phyloP scores from a whole-genome alignment of 208 protist species.

The Porcisia deanei region DNA sequence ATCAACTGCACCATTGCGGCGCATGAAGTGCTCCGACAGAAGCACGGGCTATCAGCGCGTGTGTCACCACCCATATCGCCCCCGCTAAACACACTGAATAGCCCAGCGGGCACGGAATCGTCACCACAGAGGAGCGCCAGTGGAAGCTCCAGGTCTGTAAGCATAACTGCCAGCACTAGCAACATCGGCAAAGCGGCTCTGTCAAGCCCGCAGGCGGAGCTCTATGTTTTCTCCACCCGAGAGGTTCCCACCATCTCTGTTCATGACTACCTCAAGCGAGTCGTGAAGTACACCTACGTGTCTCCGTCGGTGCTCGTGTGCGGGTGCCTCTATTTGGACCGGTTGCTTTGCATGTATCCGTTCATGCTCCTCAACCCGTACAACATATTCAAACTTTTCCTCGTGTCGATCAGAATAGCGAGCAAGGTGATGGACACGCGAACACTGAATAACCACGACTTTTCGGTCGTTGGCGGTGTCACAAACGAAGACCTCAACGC shows the following conservation, averaged over 20 bases:
- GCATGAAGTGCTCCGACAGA: conserved; percentile 40
- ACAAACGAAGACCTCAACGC: conserved; percentile 64
- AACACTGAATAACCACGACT: conserved; percentile 78
- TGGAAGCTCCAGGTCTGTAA: background rate
- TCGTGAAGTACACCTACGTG: conserved; percentile 73
- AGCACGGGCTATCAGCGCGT: conserved; percentile 10
- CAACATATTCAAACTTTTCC: conserved; percentile 72
- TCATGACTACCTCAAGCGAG: conserved; percentile 59
- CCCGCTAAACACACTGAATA: background rate
- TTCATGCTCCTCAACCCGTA: conserved; percentile 43
- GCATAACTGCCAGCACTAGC: background rate
- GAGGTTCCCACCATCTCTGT: conserved; percentile 43
- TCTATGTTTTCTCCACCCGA: conserved; percentile 45
- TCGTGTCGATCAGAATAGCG: conserved; percentile 49
- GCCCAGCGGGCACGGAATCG: background rate
- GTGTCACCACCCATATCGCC: conserved; percentile 8
- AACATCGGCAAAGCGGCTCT: background rate
- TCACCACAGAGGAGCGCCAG: background rate
- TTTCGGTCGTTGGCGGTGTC: conserved; percentile 63
- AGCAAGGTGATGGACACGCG: conserved; percentile 81
- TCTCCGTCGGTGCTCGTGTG: conserved; percentile 65
- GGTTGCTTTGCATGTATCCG: conserved; percentile 37
- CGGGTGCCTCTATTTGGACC: conserved; percentile 73
- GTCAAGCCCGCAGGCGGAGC: conserved; percentile 12
- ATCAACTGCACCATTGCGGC: conserved; percentile 45